Base-by-base conservation (phyloP, 2,329 filamentous ascomycete species). In the Epicoccum sorghinum region DNA sequence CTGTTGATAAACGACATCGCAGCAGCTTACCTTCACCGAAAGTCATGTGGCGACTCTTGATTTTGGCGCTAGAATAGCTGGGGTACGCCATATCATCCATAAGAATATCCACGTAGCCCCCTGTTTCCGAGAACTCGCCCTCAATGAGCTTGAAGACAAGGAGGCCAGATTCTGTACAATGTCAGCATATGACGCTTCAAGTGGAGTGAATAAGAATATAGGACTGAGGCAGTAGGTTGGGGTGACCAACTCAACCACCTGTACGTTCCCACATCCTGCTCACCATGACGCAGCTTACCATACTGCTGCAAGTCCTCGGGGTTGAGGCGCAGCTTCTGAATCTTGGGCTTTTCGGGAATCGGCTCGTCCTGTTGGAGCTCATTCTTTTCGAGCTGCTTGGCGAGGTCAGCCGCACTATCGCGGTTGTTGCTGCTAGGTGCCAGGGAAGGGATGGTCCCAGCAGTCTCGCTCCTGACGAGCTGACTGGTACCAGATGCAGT, bases 41-140 rank as follows among this genome's bases (percentile, higher is more conserved):
- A 47, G 85, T 89, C 69, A 87, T 84, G 9, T 82, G 79, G 64
- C 82, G 88, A 36, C 82, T 83, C 68, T 85, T 87, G 29, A 92
- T 88, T 60, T 87, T 91, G 1, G 89, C 86, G 9, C 92, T 96
- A 1, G 85, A 82, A 72, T 96, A 98, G 0, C 92, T 89, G 0
- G 95, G 89, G 78, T 95, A 98, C 29, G 91, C 85, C 84, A 95
- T 92, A 72, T 99, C 95, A 73, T 99, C 95, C 73, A 98, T 95
- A 59, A 93, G 80, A 7, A 99, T 85, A 73, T 99, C 92, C 22
- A 99, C 80, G 58, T 91, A 88, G 27, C 86, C 88, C 62, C 93
- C 85, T 47, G 81, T 85, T 60, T 89, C 86, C 0, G 90, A 84
- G 70, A 99, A 83, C 50, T 97, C 89, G 23, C 89, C 92, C 58